These are phyloP conservation scores for Scorias spongiosa DNA, from an alignment of 2,329 filamentous ascomycete species.

Conservation along the genomic window DNA sequence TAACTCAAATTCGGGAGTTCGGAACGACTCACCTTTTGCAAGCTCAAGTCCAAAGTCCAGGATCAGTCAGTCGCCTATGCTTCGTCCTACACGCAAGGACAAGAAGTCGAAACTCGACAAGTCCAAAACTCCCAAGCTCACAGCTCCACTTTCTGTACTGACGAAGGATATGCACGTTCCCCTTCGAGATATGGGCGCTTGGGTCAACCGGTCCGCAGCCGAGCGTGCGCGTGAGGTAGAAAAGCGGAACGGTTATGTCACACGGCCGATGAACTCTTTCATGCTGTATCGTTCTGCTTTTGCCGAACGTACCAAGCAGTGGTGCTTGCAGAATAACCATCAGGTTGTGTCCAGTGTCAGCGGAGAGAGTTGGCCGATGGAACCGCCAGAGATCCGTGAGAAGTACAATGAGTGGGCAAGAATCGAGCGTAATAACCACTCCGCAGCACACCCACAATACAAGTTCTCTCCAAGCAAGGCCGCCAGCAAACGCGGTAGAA, in stretches of 20 bases:
- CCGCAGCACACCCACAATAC: constrained; percentile 73
- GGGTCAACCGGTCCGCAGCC: constrained; percentile 57
- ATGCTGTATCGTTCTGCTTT: constrained; percentile 94
- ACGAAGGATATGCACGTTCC: constrained; percentile 49
- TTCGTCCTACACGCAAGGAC: constrained; percentile 26
- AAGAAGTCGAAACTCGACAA: constrained; percentile 30
- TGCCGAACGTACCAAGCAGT: constrained; percentile 69
- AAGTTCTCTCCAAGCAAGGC: constrained; percentile 81
- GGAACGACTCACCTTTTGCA: constrained; percentile 22
- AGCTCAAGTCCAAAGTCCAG: constrained; percentile 13
- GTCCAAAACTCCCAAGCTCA: constrained; percentile 39
- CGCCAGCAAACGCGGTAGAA: constrained; percentile 33
- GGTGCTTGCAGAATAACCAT: constrained; percentile 77
- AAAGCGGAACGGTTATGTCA: constrained; percentile 61
- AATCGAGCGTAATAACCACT: constrained; percentile 71
- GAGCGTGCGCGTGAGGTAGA: constrained; percentile 53
- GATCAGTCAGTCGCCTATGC: constrained; percentile 18
- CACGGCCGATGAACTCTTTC: constrained; percentile 93
- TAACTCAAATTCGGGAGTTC: constrained; percentile 15
- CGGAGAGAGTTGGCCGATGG: constrained; percentile 71
- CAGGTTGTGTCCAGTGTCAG: constrained; percentile 82
- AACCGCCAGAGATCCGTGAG: constrained; percentile 55
- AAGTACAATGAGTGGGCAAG: constrained; percentile 67
- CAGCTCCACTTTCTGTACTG: constrained; percentile 54
- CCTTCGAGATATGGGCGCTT: constrained; percentile 63